Conservation (phyloP, 208 protist species). For the Wallacemonas sp. region DNA sequence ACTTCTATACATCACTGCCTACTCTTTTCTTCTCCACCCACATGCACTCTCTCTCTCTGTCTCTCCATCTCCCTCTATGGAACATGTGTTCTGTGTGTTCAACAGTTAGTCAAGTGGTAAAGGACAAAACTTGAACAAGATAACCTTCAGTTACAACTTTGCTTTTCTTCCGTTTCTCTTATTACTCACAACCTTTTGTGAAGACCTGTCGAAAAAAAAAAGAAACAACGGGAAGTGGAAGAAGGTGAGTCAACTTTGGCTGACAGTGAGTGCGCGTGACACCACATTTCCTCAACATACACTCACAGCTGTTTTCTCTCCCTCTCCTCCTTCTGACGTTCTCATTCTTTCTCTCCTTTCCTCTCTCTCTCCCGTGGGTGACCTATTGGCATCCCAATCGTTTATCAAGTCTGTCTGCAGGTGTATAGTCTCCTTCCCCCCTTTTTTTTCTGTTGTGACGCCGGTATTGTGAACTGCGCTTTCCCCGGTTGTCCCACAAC, state of each 20-base stretch:
- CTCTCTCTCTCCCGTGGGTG: background rate
- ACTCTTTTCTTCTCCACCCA: background rate
- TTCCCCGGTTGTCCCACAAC: too few species aligned
- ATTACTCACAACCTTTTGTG: background rate
- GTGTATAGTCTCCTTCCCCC: constrained; percentile 1
- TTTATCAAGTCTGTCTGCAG: background rate
- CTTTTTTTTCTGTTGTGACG: constrained; percentile 6
- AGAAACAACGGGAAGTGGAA: background rate
- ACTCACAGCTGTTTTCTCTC: too few species aligned
- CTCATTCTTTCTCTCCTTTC: background rate
- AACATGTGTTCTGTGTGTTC: too few species aligned
- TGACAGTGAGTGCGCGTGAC: too few species aligned
- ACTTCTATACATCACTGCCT: too few species aligned
- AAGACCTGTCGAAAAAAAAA: background rate
- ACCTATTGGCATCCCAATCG: background rate
- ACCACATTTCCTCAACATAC: too few species aligned
- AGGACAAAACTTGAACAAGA: too few species aligned
- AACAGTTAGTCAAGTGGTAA: too few species aligned
- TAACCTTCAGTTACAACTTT: background rate
- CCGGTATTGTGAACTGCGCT: too few species aligned
- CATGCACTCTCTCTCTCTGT: constrained; percentile 12
- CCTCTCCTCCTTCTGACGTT: background rate
- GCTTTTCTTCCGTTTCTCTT: constrained; percentile 11
- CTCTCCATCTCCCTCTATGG: background rate
- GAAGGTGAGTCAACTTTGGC: background rate